Evolutionary conservation across 495 filamentous ascomycete genomes (phyloP), one percentile per base, ranked within the genome.

Genomic region (Hyaloscypha hepaticicola): DNA sequence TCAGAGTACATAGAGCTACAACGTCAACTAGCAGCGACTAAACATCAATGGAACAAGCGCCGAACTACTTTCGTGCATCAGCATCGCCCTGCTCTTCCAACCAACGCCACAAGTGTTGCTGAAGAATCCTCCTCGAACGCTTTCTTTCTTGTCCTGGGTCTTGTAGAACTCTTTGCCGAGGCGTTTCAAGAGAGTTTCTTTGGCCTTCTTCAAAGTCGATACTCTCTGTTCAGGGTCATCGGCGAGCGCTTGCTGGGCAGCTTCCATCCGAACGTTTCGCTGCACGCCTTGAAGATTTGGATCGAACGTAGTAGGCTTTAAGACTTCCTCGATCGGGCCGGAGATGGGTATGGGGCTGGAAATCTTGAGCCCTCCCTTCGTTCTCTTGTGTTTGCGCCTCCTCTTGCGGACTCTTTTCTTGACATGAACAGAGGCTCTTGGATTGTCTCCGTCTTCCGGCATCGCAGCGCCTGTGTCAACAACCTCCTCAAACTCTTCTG

Each of bases 21-120:
- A 45, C 22, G 29, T 34, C 66, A 22, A 27, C 55, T 60, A 69
- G 51, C 65, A 72, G 62, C 80, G 76, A 73, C 78, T 82, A 61
- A 83, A 82, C 68, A 84, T 77, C 60, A 84, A 72, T 65, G 82
- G 82, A 57, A 83, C 82, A 66, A 78, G 51, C 28, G 71, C 73
- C 21, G 67, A 65, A 29, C 55, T 65, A 52, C 76, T 77, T 70
- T 76, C 70, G 45, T 72, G 72, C 21, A 76, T 77, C 69, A 81
- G 65, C 53, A 77, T 76, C 57, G 74, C 63, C 41, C 76, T 72
- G 33, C 77, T 76, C 63, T 78, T 80, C 19, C 78, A 81, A 66
- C 53, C 77, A 63, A 25, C 70, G 50, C 74, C 56, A 69, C 70
- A 70, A 69, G 75, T 55, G 61, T 65, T 63, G 64, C 70, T 56